Conservation (phyloP, 1,139 yeast genomes). For the Hansenula anomala region DNA sequence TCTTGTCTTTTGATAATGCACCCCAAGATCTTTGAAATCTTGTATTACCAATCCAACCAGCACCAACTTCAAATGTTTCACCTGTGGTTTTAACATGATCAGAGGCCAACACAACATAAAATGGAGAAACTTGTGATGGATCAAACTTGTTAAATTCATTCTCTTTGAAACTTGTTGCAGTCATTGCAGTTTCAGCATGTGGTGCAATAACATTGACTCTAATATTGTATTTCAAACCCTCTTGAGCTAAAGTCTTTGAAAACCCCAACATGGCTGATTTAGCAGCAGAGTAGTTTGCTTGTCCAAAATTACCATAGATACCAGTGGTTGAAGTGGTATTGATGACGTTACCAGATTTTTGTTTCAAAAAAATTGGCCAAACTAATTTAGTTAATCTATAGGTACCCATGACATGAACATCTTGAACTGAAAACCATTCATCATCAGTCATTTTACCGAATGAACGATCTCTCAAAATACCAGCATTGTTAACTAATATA, state of each 20-base stretch:
- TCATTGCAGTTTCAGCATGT: conserved; percentile 98
- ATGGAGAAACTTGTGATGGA: conserved; percentile 89
- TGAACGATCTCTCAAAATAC: conserved; percentile 87
- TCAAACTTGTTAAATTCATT: conserved; percentile 78
- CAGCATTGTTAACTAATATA: conserved; percentile 87
- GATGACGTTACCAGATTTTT: conserved; percentile 76
- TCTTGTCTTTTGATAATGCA: conserved; percentile 53
- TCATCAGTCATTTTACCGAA: conserved; percentile 78
- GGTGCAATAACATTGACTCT: conserved; percentile 87
- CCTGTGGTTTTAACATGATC: conserved; percentile 71
- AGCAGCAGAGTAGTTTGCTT: conserved; percentile 93
- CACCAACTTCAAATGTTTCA: conserved; percentile 68
- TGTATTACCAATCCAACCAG: conserved; percentile 94
- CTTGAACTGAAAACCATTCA: conserved; percentile 79
- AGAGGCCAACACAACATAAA: conserved; percentile 71
- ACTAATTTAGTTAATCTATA: conserved; percentile 82
- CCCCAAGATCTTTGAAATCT: conserved; percentile 96
- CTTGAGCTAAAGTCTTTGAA: conserved; percentile 81
- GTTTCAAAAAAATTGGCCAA: conserved; percentile 83
- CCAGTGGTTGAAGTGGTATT: conserved; percentile 96
- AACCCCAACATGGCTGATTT: conserved; percentile 87
- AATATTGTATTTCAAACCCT: conserved; percentile 78
- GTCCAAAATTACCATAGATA: conserved; percentile 96
- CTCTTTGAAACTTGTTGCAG: conserved; percentile 76
- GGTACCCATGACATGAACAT: conserved; percentile 82